Conservation (phyloP, 768 basidiomycete genomes). For the Rhizopogon vesiculosus region DNA sequence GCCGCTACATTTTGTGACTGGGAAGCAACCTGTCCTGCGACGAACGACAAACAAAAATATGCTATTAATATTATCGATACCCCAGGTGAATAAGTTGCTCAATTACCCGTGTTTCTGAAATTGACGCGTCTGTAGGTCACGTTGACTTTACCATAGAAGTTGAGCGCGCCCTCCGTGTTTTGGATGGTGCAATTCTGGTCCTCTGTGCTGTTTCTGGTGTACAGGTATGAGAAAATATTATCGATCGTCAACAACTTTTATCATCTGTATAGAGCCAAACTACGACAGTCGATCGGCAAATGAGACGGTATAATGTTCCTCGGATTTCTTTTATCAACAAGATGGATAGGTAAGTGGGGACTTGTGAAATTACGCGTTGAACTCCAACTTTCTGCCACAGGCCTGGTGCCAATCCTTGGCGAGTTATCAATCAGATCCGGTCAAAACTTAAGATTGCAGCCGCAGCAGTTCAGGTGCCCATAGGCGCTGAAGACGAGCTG, state of each 20-base stretch:
- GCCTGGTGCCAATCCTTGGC: conserved; percentile 96
- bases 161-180: conserved; percentile 90
- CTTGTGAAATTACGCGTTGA: background rate
- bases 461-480: conserved; percentile 94
- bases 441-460: conserved; percentile 88
- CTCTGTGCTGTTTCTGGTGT: conserved; percentile 97
- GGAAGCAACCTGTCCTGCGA: conserved; percentile 62
- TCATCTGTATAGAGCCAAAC: conserved; percentile 74
- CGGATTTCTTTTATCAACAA: conserved; percentile 97
- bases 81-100: conserved; percentile 53
- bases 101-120: background rate
- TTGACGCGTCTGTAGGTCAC: conserved; percentile 58
- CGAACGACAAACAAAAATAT: conserved; percentile 72
- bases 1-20: conserved; percentile 99
- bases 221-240: conserved; percentile 47
- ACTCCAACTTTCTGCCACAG: conserved; percentile 32
- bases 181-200: conserved; percentile 95
- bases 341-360: conserved; percentile 77
- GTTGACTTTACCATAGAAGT: conserved; percentile 99
- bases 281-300: conserved; percentile 97
- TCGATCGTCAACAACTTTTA: background rate
- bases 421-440: conserved; percentile 88
- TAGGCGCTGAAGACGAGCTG: conserved; percentile 84
- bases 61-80: conserved; percentile 99
- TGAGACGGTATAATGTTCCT: conserved; percentile 95